These are phyloP conservation scores for Pythium angustatum DNA, from an alignment of 352 stramenopile genomes.

Conservation along the genomic window DNA sequence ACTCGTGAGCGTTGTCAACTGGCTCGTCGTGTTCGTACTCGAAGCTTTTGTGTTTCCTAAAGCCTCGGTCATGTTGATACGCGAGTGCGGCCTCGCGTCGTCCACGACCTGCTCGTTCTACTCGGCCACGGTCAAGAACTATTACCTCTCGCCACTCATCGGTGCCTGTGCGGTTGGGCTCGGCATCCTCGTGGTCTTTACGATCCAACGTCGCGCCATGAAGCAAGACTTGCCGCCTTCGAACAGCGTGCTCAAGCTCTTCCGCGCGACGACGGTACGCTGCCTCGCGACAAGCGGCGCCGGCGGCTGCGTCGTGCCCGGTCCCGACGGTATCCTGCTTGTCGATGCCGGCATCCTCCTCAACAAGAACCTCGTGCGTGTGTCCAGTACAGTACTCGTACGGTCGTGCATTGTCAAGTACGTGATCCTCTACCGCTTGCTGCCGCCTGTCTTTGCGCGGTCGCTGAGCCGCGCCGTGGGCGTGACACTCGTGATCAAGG, in stretches of 20 bases:
- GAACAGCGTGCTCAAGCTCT: conserved; percentile 23
- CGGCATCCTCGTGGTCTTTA: conserved; percentile 18
- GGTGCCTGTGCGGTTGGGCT: conserved; percentile 8
- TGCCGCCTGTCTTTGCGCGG: conserved; percentile 16
- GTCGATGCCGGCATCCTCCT: conserved; percentile 29
- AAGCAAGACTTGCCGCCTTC: conserved; percentile 7
- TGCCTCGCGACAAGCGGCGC: not conserved
- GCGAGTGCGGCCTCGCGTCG: conserved; percentile 17
- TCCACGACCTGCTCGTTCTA: conserved; percentile 28
- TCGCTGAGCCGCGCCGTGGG: conserved; percentile 24
- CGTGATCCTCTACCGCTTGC: conserved; percentile 25
- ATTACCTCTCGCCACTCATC: conserved; percentile 26
- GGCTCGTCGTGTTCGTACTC: conserved; percentile 27
- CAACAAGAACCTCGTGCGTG: conserved; percentile 31
- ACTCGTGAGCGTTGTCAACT: conserved; percentile 29
- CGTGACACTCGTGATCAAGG: conserved; percentile 19
- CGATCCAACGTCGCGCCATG: not conserved
- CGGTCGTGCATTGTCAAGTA: conserved; percentile 30
- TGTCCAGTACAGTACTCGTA: conserved; percentile 18
- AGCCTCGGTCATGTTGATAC: conserved; percentile 15
- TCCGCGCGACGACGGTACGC: conserved; percentile 9
- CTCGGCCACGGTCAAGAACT: conserved; percentile 14
- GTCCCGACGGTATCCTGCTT: not conserved
- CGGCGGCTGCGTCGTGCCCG: conserved; percentile 13
- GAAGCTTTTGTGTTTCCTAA: conserved; percentile 25